Evolutionary conservation across 2,329 filamentous ascomycete species (phyloP).

Genomic region (Stagonosporopsis tanaceti): DNA sequence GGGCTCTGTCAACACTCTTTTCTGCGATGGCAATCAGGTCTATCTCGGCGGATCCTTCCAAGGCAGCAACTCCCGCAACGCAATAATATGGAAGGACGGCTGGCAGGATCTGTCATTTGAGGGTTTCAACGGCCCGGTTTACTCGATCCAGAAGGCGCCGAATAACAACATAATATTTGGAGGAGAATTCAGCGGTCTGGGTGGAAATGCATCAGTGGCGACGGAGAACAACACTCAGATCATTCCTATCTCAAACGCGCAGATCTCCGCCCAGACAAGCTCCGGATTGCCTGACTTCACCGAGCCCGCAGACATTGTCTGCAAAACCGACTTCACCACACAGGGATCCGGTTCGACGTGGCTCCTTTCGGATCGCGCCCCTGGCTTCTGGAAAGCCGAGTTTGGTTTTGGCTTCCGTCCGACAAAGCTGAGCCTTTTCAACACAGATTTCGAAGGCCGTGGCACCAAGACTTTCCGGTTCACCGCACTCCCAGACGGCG

Average conservation of each 20-base stretch:
- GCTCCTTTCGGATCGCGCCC: slow-evolving; percentile 76
- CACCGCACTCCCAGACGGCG: slow-evolving; percentile 82
- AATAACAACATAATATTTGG: slow-evolving; percentile 92
- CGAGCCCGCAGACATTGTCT: slow-evolving; percentile 83
- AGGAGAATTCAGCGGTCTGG: slow-evolving; percentile 86
- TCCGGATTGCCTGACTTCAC: slow-evolving; percentile 70
- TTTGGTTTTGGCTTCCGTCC: slow-evolving; percentile 88
- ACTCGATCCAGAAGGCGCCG: slow-evolving; percentile 79
- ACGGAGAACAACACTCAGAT: slow-evolving; percentile 75
- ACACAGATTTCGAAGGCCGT: slow-evolving; percentile 82
- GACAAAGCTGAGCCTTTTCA: slow-evolving; percentile 86
- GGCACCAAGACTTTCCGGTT: slow-evolving; percentile 90
- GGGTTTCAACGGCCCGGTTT: slow-evolving; percentile 93
- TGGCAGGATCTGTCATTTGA: slow-evolving; percentile 88
- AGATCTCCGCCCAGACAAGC: slow-evolving; percentile 72
- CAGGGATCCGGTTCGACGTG: slow-evolving; percentile 80
- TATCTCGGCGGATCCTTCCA: slow-evolving; percentile 91
- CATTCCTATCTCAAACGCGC: slow-evolving; percentile 83
- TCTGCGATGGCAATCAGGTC: slow-evolving; percentile 86
- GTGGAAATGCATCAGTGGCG: slow-evolving; percentile 78
- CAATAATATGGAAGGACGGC: slow-evolving; percentile 76
- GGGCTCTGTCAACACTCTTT: slow-evolving; percentile 81
- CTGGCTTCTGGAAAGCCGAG: slow-evolving; percentile 83
- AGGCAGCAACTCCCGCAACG: slow-evolving; percentile 83
- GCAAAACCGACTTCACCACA: slow-evolving; percentile 69